These are phyloP conservation scores for Solanum chmielewskii DNA, from an alignment of 257 asterid genomes.

Conservation along the genomic window DNA sequence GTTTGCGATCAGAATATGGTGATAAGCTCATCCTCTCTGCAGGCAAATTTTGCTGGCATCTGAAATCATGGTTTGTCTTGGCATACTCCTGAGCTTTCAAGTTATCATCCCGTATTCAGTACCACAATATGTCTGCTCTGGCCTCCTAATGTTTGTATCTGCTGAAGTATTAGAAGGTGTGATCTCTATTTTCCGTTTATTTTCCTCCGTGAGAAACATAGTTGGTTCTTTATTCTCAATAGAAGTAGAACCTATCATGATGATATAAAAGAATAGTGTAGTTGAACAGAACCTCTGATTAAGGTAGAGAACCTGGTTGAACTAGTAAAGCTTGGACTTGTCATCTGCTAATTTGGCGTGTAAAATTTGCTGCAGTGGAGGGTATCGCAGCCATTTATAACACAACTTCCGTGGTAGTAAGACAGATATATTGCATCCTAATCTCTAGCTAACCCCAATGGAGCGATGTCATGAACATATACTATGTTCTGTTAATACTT, in stretches of 20 bases:
- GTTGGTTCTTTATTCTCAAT: background rate
- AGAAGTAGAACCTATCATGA: background rate
- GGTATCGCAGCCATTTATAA: background rate
- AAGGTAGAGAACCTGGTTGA: background rate
- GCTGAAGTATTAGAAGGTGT: slow-evolving; percentile 87
- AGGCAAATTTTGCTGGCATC: slow-evolving; percentile 75
- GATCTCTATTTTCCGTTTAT: background rate
- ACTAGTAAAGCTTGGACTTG: background rate
- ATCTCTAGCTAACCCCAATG: background rate
- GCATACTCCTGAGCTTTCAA: slow-evolving; percentile 55
- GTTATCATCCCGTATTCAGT: slow-evolving; percentile 43
- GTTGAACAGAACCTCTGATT: background rate
- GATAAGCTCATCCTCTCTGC: background rate
- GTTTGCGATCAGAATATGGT: background rate
- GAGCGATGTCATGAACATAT: background rate
- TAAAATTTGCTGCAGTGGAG: background rate
- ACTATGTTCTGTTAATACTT: background rate
- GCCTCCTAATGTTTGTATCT: slow-evolving; percentile 56
- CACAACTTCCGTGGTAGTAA: background rate
- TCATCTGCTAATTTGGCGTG: background rate
- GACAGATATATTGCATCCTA: background rate
- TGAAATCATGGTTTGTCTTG: slow-evolving; percentile 57
- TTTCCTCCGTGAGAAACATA: background rate
- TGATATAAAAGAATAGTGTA: background rate
- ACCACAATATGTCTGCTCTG: slow-evolving; percentile 60